phyloP scores from a whole-genome alignment of 352 stramenopile species.

The Globisporangium heterothallicum region DNA sequence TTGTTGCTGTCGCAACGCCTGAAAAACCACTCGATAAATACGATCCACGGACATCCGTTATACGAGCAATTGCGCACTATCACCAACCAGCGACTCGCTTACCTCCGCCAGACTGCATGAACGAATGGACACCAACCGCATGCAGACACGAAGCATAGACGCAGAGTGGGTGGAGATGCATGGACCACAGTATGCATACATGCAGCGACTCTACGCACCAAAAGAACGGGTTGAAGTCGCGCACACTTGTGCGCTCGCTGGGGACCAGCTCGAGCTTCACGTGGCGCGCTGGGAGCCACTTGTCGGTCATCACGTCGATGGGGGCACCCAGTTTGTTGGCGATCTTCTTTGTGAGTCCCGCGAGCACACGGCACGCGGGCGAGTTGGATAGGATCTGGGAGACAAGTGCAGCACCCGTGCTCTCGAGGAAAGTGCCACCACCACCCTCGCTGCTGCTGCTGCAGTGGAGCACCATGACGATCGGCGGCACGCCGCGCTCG shows the following conservation, averaged over 20 bases:
- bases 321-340: slow-evolving; percentile 75
- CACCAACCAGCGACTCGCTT: background rate
- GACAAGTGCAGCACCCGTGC: slow-evolving; percentile 32
- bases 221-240: slow-evolving; percentile 68
- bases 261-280: slow-evolving; percentile 18
- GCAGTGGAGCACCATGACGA: slow-evolving; percentile 60
- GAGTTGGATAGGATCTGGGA: slow-evolving; percentile 64
- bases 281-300: slow-evolving; percentile 53
- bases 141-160: too few species aligned
- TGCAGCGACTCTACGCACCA: slow-evolving; percentile 30
- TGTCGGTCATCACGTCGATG: slow-evolving; percentile 81
- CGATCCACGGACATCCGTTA: background rate
- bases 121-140: too few species aligned
- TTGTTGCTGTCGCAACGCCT: background rate
- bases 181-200: slow-evolving; percentile 1
- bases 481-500: slow-evolving; percentile 58
- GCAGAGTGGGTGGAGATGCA: too few species aligned
- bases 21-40: too few species aligned
- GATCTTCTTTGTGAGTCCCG: slow-evolving; percentile 79
- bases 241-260: slow-evolving; percentile 15
- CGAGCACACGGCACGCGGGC: slow-evolving; percentile 63
- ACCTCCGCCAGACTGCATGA: slow-evolving; percentile 9
- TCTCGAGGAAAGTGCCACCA: slow-evolving; percentile 28
- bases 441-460: slow-evolving; percentile 13
- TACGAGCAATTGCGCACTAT: background rate